Evolutionary conservation across 2,329 filamentous ascomycete species (phyloP).

Genomic region (Neofusicoccum kwambonambiense): DNA sequence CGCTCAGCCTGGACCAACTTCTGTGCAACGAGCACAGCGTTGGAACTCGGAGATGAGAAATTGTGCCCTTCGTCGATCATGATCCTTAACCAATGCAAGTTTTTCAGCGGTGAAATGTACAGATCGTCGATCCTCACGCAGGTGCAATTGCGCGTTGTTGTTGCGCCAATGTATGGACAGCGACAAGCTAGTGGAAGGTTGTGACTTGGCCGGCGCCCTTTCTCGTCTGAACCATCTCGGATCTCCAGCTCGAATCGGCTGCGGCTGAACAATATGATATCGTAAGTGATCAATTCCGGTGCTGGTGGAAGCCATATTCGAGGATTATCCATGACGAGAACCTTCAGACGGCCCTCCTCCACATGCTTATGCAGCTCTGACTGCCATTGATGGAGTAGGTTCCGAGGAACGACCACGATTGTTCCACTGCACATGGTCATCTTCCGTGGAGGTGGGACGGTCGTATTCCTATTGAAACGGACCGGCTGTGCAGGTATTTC

Average conservation of each 20-base stretch:
- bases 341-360: slow-evolving; percentile 54
- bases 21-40: slow-evolving; percentile 53
- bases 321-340: slow-evolving; percentile 60
- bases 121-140: slow-evolving; percentile 41
- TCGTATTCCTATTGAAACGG: slow-evolving; percentile 44
- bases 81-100: slow-evolving; percentile 80
- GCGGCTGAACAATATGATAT: slow-evolving; percentile 77
- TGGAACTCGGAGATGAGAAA: slow-evolving; percentile 67
- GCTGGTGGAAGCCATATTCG: slow-evolving; percentile 56
- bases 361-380: slow-evolving; percentile 80
- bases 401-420: slow-evolving; percentile 77
- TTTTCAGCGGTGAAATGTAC: slow-evolving; percentile 63
- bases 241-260: slow-evolving; percentile 69
- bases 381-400: slow-evolving; percentile 81
- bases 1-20: slow-evolving; percentile 62
- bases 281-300: slow-evolving; percentile 62
- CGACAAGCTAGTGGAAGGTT: slow-evolving; percentile 27
- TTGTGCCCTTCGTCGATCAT: slow-evolving; percentile 92
- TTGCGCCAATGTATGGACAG: slow-evolving; percentile 46
- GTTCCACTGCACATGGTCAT: slow-evolving; percentile 68
- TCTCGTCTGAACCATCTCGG: slow-evolving; percentile 48
- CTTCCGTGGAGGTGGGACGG: slow-evolving; percentile 42
- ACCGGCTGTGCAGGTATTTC: slow-evolving; percentile 41
- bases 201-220: slow-evolving; percentile 38
- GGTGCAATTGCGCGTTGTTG: slow-evolving; percentile 45